Evolutionary conservation across 257 asterid genomes (phyloP), one percentile per base, ranked within the genome.

Genomic region (Agastache rugosa): DNA sequence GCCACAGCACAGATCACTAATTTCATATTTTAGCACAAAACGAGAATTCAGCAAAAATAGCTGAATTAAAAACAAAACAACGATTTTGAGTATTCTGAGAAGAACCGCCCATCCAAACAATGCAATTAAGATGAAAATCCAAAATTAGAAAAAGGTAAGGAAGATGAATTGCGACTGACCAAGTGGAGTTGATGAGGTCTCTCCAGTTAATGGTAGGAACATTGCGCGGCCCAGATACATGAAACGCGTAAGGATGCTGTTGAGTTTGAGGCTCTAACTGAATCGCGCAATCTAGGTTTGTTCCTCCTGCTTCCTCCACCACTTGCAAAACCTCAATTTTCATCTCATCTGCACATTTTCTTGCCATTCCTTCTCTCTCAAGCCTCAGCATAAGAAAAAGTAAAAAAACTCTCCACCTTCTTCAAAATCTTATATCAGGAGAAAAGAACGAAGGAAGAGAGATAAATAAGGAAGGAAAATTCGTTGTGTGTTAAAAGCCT

Each of bases 221-320:
- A 48, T 87, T 90, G 37, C 96, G 85, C 22, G 96, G 96, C 14
- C 94, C 94, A 45, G 96, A 90, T 0, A 87, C 94, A 84, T 90
- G 86, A 76, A 90, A 90, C 20, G 94, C 91, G 69, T 90, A 88
- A 0, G 94, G 96, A 75, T 90, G 96, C 34, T 80, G 85, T 0
- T 65, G 65, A 63, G 48, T 41, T 35, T 80, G 64, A 54, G 53
- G 6, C 55, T 37, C 73, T 19, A 67, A 66, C 29, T 61, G 81
- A 71, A 55, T 79, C 11, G 65, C 74, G 51, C 25, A 51, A 61
- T 63, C 74, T 55, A 64, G 37, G 79, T 37, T 69, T 58, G 12
- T 39, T 8, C 68, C 56, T 35, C 60, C 75, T 77, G 68, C 77
- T 53, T 25, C 80, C 34, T 79, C 82, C 75, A 78, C 77, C 54